Base-by-base conservation (phyloP, 2,329 filamentous ascomycete genomes). In the Ceratocystis harringtonii region DNA sequence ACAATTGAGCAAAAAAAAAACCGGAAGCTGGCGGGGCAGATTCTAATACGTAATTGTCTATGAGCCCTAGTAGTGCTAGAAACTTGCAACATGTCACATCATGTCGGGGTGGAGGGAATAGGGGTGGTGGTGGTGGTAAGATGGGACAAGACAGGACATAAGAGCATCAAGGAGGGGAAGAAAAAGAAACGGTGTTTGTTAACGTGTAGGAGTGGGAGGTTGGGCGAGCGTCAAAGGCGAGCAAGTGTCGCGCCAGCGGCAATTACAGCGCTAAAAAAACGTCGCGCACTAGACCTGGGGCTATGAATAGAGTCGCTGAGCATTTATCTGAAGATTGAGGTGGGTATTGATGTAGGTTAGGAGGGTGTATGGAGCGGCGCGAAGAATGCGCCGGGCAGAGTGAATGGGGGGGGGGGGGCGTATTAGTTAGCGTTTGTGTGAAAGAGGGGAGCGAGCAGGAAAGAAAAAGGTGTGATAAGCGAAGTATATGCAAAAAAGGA, bases 291-390 rank as follows among this genome's bases (percentile, higher is more conserved):
- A 2, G 7, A 44, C 15, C 45, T 45, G 7, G 25, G 12, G 3
- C 43, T 44, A 57, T 57, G 22, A 10, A 8, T 12, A n/a, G 48
- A 58, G 41, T 30, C 48, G 52, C 30, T 30, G 41, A 10, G 62
- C 36, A 45, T 55, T 57, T 43, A 8, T 55, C 50, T 58, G 52
- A n/a, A 32, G 45, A 58, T 25, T 28, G 25, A 44, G 30, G 12
- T 15, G n/a, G 22, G 22, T 58, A 22, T 25, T 28, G 32, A 57
- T 17, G 30, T n/a, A 19, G 30, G 8, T 43, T 45, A 45, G 30
- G 36, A 43, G 62, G 62, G 62, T 64, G 52, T 19, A 17, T 64
- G 48, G 10, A 10, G 48, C 62, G 52, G 62, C 62, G 62, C 62
- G 52, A 22, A 15, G 62, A 55, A 64, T 64, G 62, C 62, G 62